Evolutionary conservation across 768 basidiomycete genomes (phyloP), one percentile per base, ranked within the genome.

Genomic region (Leccinum boreale): DNA sequence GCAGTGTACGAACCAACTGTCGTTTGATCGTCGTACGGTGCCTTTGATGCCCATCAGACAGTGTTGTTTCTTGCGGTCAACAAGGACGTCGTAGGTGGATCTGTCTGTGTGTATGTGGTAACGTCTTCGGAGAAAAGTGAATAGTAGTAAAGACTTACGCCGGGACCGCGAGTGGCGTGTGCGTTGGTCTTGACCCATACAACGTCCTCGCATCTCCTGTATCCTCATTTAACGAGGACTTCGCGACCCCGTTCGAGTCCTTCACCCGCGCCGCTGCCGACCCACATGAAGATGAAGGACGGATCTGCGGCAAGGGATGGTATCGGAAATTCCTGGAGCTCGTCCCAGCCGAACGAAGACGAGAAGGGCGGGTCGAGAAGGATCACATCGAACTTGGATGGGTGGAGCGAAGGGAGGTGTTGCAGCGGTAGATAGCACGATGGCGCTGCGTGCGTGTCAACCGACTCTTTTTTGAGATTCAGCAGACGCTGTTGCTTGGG

Each of bases 21-120:
- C 97, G 1, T 90, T 95, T 19, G 92, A 92, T 29, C 97, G 82
- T 23, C 96, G 85, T 12, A 99, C 96, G 2, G 97, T 98, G 14
- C 97, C 97, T 50, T 93, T 85, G 62, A 99, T 98, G 39, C 96
- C 96, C 81, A 98, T 97, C 50, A 98, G 75, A 71, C 95, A 98
- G 67, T 98, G 96, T 64, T 98, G 92, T 71, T 98, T 94, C 36
- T 93, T 94, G 26, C 94, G 83, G 90, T 92, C 29, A 96, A 78
- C 26, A 98, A 76, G 3, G 93, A 89, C 3, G 87, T 89, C 8
- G 91, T 94, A 10, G 92, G 90, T 2, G 88, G 85, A 69, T 93
- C 92, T 47, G 89, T 90, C 89, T 92, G 45, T 36, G 55, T 63
- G 52, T 35, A 26, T 0, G 56, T 19, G 39, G 35, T 5, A 24